phyloP scores from a whole-genome alignment of 2,329 filamentous ascomycete species.

The Aspergillus fijiensis region DNA sequence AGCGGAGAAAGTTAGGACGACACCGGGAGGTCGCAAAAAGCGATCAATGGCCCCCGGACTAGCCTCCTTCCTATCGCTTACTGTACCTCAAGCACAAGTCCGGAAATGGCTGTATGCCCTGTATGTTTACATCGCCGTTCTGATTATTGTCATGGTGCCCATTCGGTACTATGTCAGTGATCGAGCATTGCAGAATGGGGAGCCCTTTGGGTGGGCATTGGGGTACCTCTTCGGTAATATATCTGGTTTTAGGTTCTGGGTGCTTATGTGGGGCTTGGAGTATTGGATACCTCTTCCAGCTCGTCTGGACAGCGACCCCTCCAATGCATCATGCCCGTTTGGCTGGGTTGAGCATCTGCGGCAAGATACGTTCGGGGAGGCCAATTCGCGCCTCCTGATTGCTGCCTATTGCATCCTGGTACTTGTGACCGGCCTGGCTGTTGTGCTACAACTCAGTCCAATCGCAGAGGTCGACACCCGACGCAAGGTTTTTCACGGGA shows the following conservation, averaged over 20 bases:
- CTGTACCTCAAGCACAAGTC: constrained; percentile 69
- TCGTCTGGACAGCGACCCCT: constrained; percentile 28
- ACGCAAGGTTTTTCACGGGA: constrained; percentile 96
- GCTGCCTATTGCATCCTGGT: constrained; percentile 71
- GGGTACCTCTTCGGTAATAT: constrained; percentile 85
- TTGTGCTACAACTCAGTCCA: constrained; percentile 72
- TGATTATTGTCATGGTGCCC: constrained; percentile 65
- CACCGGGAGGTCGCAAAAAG: constrained; percentile 65
- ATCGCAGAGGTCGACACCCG: constrained; percentile 91
- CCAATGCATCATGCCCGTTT: constrained; percentile 46
- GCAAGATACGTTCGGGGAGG: constrained; percentile 64
- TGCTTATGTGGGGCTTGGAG: constrained; percentile 67
- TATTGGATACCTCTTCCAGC: constrained; percentile 73
- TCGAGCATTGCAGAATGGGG: constrained; percentile 67
- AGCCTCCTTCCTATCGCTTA: constrained; percentile 76
- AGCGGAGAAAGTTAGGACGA: constrained; percentile 42
- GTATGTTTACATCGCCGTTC: constrained; percentile 71
- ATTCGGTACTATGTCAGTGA: constrained; percentile 68
- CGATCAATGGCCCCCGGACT: constrained; percentile 63
- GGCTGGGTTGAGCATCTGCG: constrained; percentile 69
- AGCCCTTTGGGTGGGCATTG: constrained; percentile 90
- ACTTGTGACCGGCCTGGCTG: constrained; percentile 67
- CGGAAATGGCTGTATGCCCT: constrained; percentile 82
- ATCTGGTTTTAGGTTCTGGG: constrained; percentile 67
- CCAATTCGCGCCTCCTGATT: constrained; percentile 78